phyloP scores from a whole-genome alignment of 2,329 filamentous ascomycete species.

The Aspergillus awamori region DNA sequence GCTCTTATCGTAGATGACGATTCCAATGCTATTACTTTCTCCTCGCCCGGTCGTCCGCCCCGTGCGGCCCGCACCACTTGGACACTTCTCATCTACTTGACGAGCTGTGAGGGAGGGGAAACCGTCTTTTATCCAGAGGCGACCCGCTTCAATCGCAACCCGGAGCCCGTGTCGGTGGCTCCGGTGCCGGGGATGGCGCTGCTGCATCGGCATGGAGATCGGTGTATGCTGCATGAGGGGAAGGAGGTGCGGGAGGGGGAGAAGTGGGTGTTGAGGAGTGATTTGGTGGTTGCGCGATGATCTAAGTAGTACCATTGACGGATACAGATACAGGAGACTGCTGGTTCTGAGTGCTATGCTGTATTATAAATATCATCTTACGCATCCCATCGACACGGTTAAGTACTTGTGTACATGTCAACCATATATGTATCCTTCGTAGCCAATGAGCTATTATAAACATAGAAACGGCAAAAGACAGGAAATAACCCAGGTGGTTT shows the following conservation, averaged over 20 bases:
- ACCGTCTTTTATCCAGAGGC: constrained; percentile 84
- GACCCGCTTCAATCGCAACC: constrained; percentile 46
- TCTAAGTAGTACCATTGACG: not conserved
- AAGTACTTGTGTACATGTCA: not conserved
- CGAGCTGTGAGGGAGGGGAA: constrained; percentile 81
- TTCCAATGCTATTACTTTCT: constrained; percentile 70
- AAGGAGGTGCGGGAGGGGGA: constrained; percentile 76
- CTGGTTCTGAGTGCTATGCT: too few relatives aligned
- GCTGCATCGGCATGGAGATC: constrained; percentile 83
- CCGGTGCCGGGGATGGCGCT: constrained; percentile 84
- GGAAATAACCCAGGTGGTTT: not conserved
- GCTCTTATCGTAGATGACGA: constrained; percentile 70
- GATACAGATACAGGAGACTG: not conserved
- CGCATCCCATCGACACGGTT: not conserved
- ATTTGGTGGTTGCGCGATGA: constrained; percentile 58
- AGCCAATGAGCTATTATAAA: constrained; percentile 10
- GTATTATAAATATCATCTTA: not conserved
- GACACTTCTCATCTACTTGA: constrained; percentile 88
- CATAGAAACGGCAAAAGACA: constrained; percentile 1
- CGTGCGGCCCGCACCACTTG: constrained; percentile 74
- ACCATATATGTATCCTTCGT: constrained; percentile 6
- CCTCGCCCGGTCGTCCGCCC: constrained; percentile 44
- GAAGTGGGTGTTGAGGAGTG: constrained; percentile 89
- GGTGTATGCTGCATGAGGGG: constrained; percentile 88
- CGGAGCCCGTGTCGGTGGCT: constrained; percentile 70